Evolutionary conservation across 2,329 filamentous ascomycete species (phyloP).

Genomic region (Pseudogymnoascus sp.): DNA sequence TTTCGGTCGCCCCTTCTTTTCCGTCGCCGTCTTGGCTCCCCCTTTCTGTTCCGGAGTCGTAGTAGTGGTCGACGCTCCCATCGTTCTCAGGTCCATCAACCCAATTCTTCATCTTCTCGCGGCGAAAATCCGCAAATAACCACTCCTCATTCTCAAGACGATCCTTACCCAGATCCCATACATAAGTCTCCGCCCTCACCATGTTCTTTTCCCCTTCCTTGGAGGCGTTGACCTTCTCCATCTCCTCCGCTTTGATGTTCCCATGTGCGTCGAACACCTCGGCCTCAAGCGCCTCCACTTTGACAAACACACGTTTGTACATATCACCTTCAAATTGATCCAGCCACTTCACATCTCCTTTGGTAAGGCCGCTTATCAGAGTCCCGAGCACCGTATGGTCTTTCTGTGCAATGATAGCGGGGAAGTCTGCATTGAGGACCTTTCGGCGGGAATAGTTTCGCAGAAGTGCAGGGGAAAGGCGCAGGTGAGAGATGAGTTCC

Average conservation of each 20-base stretch:
- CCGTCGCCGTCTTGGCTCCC: neutral
- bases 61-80: neutral
- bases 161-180: slow-evolving; percentile 43
- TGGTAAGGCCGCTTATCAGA: slow-evolving; percentile 68
- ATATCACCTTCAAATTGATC: slow-evolving; percentile 71
- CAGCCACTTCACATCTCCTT: slow-evolving; percentile 64
- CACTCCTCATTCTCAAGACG: slow-evolving; percentile 66
- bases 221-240: slow-evolving; percentile 11
- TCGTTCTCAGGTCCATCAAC: slow-evolving; percentile 20
- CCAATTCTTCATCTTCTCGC: slow-evolving; percentile 58
- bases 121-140: slow-evolving; percentile 78
- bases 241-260: slow-evolving; percentile 7
- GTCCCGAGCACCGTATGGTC: slow-evolving; percentile 61
- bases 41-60: neutral
- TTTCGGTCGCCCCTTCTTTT: neutral
- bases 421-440: slow-evolving; percentile 66
- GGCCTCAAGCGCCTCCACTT: slow-evolving; percentile 39
- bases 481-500: slow-evolving; percentile 36
- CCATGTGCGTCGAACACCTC: slow-evolving; percentile 22
- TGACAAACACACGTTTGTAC: slow-evolving; percentile 37
- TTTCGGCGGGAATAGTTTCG: slow-evolving; percentile 62
- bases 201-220: slow-evolving; percentile 35
- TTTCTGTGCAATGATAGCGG: slow-evolving; percentile 56
- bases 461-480: slow-evolving; percentile 67
- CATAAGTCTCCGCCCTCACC: slow-evolving; percentile 53